Base-by-base conservation (phyloP, 2,329 filamentous ascomycete genomes). In the Pseudogymnoascus sp. region DNA sequence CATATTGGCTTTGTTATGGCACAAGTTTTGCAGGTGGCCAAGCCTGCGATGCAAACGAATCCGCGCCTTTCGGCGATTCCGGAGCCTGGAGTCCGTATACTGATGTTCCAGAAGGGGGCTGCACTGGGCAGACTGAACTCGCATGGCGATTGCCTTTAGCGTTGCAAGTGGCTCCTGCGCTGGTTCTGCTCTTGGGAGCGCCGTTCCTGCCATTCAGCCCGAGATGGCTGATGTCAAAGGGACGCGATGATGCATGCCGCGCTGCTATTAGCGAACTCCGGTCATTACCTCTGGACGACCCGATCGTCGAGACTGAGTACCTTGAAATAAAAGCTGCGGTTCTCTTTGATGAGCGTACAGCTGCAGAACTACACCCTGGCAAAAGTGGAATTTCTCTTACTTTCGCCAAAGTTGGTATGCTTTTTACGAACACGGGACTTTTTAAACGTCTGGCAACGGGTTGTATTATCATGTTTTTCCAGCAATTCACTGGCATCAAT, bases 11-110 rank as follows among this genome's bases (percentile, higher is more conserved):
- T 37, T 75, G 75, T 36, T 78, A 78, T 56, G 76, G 74, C 36
- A 75, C 73, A 65, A 77, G 77, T 67, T 77, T 78, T 63, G 79
- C 81, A 18, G 81, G 72, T 0, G 79, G 79, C 12, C 77, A 74
- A 7, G 76, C 69, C 63, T 65, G 69, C 63, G 59, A 68, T 59
- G 60, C 72, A 43, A 21, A 21, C 62, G 65, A 71, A 60, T 34
- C 66, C 62, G 62, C 67, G 11, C 23, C 65, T 21, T 63, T 66
- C 28, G 21, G 63, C 16, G 60, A 43, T 36, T 65, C 65, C 14
- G 31, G 64, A 25, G 25, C 63, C 5, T 62, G 65, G 16, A 64
- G 65, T 25, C 67, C 65, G 21, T 70, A 66, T 64, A 49, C 63
- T 9, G 62, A 61, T n/a, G 63, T 61, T 14, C 23, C 38, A 1